Conservation (phyloP, 352 stramenopile genomes). For the Globisporangium spiculum region DNA sequence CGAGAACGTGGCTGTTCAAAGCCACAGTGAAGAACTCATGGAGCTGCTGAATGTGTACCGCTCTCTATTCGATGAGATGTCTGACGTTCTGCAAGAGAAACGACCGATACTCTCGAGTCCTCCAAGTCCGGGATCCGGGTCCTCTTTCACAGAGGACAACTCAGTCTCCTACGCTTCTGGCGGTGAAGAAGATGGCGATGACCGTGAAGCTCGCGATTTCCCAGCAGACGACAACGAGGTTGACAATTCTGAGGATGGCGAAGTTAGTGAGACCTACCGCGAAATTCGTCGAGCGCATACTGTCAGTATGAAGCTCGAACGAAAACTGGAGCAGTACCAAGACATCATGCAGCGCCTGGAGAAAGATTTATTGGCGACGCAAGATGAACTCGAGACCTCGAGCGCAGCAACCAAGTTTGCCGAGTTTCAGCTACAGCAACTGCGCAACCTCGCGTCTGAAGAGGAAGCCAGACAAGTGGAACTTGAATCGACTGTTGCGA, state of each 20-base stretch:
- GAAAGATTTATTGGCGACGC: constrained; percentile 50
- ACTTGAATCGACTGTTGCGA: constrained; percentile 19
- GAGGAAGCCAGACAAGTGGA: constrained; percentile 44
- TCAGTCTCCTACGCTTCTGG: constrained; percentile 62
- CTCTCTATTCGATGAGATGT: constrained; percentile 58
- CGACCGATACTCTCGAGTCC: constrained; percentile 38
- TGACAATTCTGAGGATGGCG: constrained; percentile 34
- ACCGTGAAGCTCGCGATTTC: constrained; percentile 26
- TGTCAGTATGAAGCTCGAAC: constrained; percentile 57
- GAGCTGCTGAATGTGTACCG: constrained; percentile 72
- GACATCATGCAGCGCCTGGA: constrained; percentile 70
- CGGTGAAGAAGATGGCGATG: constrained; percentile 26
- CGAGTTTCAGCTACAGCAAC: constrained; percentile 75
- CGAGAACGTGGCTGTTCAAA: constrained; percentile 9
- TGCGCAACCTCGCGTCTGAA: constrained; percentile 49
- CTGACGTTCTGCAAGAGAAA: constrained; percentile 55
- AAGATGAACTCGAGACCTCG: constrained; percentile 81
- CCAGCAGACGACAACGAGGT: constrained; percentile 40
- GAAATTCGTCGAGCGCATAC: constrained; percentile 65
- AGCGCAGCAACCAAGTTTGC: constrained; percentile 76
- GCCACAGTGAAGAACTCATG: constrained; percentile 44
- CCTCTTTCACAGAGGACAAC: constrained; percentile 63
- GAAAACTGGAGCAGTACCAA: constrained; percentile 69
- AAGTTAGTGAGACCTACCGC: constrained; percentile 33
- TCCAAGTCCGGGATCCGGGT: constrained; percentile 53